Evolutionary conservation across 768 basidiomycete genomes (phyloP), one percentile per base, ranked within the genome.

Genomic region (Mycena capillaripes): DNA sequence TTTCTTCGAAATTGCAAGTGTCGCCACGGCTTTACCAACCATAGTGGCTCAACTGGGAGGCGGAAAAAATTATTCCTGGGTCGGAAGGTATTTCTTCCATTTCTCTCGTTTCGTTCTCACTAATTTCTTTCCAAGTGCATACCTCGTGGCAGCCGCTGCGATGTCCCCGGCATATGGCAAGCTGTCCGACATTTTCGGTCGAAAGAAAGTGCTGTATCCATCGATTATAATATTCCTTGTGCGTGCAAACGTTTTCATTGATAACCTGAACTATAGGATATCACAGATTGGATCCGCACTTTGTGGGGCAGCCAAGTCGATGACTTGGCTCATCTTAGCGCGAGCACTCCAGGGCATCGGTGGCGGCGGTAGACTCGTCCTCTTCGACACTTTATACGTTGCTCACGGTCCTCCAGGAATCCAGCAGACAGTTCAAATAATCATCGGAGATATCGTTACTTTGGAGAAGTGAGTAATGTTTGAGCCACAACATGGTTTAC

Each of bases 371-470:
- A 91, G 91, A 77, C 81, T 85, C 16, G 50, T 81, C 61, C 19
- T 38, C 14, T 58, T 42, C 19, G 17, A 23, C n/a, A 44, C 19
- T 19, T 17, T 11, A 11, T 16, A 19, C 19, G 9, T 29, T 10
- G 21, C 44, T 48, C 42, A 48, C 30, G 11, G 12, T 61, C 62
- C n/a, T 14, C 4, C 62, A 64, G 74, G 74, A 2, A 63, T 55
- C 42, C 34, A 64, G 19, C 67, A 58, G 48, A 62, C 87, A 85
- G 82, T 93, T 7, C 87, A 92, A 60, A 94, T 95, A 76, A 91
- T 90, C 14, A 91, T 95, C 46, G 89, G 92, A 52, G 96, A 97
- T 80, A 95, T 97, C 40, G 92, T 95, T 0, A 89, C 94, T 1
- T 81, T 97, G 57, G 84, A 90, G 81, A 91, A 95, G 93, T 93